Percentiles rank a stretch among this genome's conserved stretches.
phyloP scores from a whole-genome alignment of 768 basidiomycete genomes.

The Paxillus ammoniavirescens region DNA sequence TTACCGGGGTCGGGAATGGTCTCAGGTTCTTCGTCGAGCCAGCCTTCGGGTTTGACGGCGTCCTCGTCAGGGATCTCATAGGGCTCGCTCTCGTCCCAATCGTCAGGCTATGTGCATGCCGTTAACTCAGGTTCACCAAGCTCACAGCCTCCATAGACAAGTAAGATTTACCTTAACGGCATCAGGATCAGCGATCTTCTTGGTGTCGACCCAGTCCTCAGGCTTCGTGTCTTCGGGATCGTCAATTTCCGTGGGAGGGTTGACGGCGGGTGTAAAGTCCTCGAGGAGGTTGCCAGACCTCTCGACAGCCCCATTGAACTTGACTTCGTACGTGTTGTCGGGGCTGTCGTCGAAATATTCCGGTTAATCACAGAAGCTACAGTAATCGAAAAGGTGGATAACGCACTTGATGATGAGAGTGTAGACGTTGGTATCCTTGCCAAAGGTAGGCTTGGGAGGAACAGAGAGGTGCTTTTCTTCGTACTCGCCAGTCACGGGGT shows the following conservation, averaged over 20 bases:
- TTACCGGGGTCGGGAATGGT: constrained; percentile 84
- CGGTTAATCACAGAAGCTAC: constrained; percentile 2
- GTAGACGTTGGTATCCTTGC: constrained; percentile 91
- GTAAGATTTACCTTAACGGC: constrained; percentile 64
- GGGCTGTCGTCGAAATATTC: constrained; percentile 48
- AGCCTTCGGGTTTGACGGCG: constrained; percentile 89
- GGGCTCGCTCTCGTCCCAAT: constrained; percentile 98
- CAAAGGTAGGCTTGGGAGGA: constrained; percentile 82
- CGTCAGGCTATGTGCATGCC: constrained; percentile 55
- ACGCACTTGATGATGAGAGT: constrained; percentile 89
- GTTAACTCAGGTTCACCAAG: constrained; percentile 20
- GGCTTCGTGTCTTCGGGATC: constrained; percentile 93
- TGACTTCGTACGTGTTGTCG: constrained; percentile 91
- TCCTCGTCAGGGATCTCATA: constrained; percentile 87
- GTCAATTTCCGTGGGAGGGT: constrained; percentile 90
- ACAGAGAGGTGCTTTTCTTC: constrained; percentile 95
- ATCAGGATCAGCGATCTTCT: constrained; percentile 81
- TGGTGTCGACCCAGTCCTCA: constrained; percentile 86
- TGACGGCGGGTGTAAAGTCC: constrained; percentile 91
- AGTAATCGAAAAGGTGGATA: neutral
- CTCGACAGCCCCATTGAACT: constrained; percentile 83
- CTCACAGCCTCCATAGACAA: neutral
- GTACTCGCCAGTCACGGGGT: constrained; percentile 85
- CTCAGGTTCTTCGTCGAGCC: constrained; percentile 87
- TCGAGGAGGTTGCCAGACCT: constrained; percentile 84